A percentile compares a stretch with the other conserved stretches of the same genome.
Conservation (phyloP, 345 rosid species). For the Xanthoceras sorbifolium region DNA sequence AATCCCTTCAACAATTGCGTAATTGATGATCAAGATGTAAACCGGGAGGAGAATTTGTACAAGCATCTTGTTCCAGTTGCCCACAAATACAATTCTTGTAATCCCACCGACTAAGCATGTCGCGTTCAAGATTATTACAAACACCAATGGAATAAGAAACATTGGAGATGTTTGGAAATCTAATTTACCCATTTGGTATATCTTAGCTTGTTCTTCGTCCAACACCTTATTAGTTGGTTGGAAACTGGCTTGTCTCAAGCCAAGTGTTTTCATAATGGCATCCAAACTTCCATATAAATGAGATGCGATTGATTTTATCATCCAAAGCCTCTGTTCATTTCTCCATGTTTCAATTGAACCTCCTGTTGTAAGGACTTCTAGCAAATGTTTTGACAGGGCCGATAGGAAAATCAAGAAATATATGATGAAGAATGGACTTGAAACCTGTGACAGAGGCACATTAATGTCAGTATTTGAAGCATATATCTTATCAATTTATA, state of each 20-base stretch:
- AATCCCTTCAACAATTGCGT: conserved; percentile 48
- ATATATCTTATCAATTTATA: too few species aligned
- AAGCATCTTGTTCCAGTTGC: conserved; percentile 25
- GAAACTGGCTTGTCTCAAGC: conserved; percentile 42
- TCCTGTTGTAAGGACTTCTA: conserved; percentile 33
- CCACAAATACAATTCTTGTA: conserved; percentile 24
- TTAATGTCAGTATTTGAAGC: too few species aligned
- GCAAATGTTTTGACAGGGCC: conserved; percentile 19
- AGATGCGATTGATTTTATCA: conserved; percentile 38
- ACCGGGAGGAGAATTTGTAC: conserved; percentile 31
- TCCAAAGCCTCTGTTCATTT: conserved; percentile 41
- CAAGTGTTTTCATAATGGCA: conserved; percentile 29
- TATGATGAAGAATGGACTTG: conserved; percentile 26
- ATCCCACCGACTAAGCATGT: conserved; percentile 27
- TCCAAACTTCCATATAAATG: conserved; percentile 34
- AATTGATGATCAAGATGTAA: conserved; percentile 34
- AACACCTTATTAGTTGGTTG: conserved; percentile 38
- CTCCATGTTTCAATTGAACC: conserved; percentile 24
- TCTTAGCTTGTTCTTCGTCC: conserved; percentile 26
- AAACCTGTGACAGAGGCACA: conserved; percentile 26
- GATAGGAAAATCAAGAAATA: conserved; percentile 35
- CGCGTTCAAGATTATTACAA: conserved; percentile 31
- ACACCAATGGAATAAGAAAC: conserved; percentile 41
- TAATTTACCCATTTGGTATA: conserved; percentile 34
- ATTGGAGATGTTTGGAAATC: conserved; percentile 37